Conservation (phyloP, 495 filamentous ascomycete species). For the Trichoderma reesei region DNA sequence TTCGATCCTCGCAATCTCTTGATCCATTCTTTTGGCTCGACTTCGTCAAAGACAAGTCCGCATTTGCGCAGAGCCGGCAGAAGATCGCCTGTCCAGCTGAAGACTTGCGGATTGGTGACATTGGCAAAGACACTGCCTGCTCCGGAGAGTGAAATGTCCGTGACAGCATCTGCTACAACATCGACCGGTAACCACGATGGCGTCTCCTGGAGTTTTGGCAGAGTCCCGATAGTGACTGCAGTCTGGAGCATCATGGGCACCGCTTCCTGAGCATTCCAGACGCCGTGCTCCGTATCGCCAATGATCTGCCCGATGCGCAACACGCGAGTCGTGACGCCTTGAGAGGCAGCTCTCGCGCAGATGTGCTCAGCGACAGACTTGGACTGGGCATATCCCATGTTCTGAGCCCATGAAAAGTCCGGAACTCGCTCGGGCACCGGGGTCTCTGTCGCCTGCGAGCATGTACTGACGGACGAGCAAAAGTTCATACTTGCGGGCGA, state of each 20-base stretch:
- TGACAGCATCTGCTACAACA: conserved; percentile 35
- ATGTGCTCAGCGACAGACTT: conserved; percentile 57
- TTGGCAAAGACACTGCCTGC: conserved; percentile 38
- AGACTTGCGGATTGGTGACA: conserved; percentile 38
- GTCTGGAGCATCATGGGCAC: conserved; percentile 51
- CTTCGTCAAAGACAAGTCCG: conserved; percentile 35
- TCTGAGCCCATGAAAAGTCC: conserved; percentile 27
- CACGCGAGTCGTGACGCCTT: conserved; percentile 27
- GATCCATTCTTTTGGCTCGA: conserved; percentile 42
- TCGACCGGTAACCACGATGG: conserved; percentile 48
- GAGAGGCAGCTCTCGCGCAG: conserved; percentile 17
- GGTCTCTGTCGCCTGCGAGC: conserved; percentile 13
- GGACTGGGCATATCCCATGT: conserved; percentile 51
- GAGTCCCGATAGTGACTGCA: conserved; percentile 33
- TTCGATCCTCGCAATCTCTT: conserved; percentile 30
- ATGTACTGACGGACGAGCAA: conserved; percentile 24
- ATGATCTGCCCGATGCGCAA: conserved; percentile 52
- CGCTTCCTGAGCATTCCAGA: conserved; percentile 57
- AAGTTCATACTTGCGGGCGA: conserved; percentile 22
- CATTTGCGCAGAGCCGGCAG: conserved; percentile 35
- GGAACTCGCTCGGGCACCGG: background rate
- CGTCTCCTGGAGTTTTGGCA: conserved; percentile 40
- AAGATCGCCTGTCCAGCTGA: conserved; percentile 42
- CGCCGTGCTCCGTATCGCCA: conserved; percentile 39
- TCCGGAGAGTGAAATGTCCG: conserved; percentile 21